Evolutionary conservation across 495 filamentous ascomycete species (phyloP), one percentile per base, ranked within the genome.

Genomic region (Astrothelium macrocarpum): DNA sequence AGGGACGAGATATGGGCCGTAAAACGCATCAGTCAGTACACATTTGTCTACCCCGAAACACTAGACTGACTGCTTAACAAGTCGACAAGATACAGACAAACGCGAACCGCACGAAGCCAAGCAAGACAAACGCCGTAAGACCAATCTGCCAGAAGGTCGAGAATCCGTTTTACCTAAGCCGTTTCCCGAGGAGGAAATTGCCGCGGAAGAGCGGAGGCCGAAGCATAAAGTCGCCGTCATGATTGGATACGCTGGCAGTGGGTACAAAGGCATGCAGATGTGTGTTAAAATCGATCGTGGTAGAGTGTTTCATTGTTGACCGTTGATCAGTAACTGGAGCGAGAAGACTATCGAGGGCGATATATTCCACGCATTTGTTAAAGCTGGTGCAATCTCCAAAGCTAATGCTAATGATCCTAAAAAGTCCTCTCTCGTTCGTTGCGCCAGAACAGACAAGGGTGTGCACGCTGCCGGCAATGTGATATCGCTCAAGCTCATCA

Each of bases 301-400:
- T 64, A 7, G 39, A 25, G 4, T 12, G 23, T 20, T 16, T 34
- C 11, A 42, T 70, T 67, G 68, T 64, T 84, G 18, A 62, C 25
- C 34, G 20, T 82, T 68, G 74, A 76, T 61, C 75, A 87, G 78
- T 71, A 84, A 80, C 49, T 70, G 71, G 10, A 70, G 67, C 42
- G 86, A 95, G 66, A 92, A 90, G 77, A 97, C 91, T 0, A 97
- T 98, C 62, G 94, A 97, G 73, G 91, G 94, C n/a, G 94, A 98
- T 68, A 78, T 98, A 0, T 98, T 98, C 71, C 81, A 84, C 16
- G 94, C 95, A 14, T 87, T 98, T 62, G 88, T 98, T 36, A 84
- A 83, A 9, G 90, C 92, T 25, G 90, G 91, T 25, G 92, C 93
- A 65, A 94, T 98, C 64, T 96, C 93, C 26, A 96, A 95, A 70